Evolutionary conservation across 2,329 filamentous ascomycete species (phyloP).

Genomic region (Uncinocarpus reesii): DNA sequence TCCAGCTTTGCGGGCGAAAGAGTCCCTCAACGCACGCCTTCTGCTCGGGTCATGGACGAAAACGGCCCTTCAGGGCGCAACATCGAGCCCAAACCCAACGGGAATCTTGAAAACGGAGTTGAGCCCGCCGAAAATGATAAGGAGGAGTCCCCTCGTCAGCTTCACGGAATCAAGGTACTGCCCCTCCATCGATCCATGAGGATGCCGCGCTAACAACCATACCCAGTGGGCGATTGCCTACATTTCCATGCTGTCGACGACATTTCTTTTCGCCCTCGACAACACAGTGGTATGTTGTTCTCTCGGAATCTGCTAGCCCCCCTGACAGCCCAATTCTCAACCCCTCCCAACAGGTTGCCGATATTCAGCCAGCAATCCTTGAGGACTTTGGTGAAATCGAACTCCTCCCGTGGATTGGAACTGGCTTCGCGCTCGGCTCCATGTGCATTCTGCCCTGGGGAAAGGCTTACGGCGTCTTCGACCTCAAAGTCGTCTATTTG

Average conservation of each 20-base stretch:
- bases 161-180: neutral
- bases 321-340: neutral
- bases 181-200: too few species aligned
- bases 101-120: neutral
- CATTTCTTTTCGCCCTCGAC: slow-evolving; percentile 16
- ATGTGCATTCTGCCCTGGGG: slow-evolving; percentile 31
- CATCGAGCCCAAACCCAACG: neutral
- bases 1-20: too few species aligned
- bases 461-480: slow-evolving; percentile 36
- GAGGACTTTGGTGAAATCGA: slow-evolving; percentile 30
- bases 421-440: slow-evolving; percentile 36
- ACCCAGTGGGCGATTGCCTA: slow-evolving; percentile 12
- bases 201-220: neutral
- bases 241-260: slow-evolving; percentile 15
- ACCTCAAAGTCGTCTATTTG: slow-evolving; percentile 38
- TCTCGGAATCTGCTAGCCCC: neutral
- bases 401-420: slow-evolving; percentile 37
- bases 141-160: neutral
- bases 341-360: neutral
- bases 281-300: slow-evolving; percentile 10
- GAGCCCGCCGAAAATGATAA: neutral
- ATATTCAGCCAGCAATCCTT: slow-evolving; percentile 33
- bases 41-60: neutral
- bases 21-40: too few species aligned
- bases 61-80: neutral